These are phyloP conservation scores for Blastobotrys muscicola DNA, from an alignment of 805 yeast species.

Conservation along the genomic window DNA sequence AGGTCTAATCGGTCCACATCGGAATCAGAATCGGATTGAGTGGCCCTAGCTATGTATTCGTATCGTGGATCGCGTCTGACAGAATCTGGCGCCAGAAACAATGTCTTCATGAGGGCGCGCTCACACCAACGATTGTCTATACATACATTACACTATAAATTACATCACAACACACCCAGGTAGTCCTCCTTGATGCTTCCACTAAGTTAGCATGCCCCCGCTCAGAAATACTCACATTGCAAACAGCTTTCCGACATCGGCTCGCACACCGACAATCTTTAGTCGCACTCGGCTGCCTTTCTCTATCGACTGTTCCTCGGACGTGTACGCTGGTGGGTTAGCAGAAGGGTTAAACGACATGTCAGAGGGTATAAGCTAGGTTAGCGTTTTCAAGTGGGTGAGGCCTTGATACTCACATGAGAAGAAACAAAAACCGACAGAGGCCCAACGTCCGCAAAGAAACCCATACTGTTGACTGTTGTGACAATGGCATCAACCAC, in stretches of 20 bases:
- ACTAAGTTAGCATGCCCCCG: constrained; percentile 15
- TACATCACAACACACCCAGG: constrained; percentile 61
- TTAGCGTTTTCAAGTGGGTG: not conserved
- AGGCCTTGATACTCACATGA: constrained; percentile 37
- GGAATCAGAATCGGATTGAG: no score
- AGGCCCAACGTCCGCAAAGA: constrained; percentile 97
- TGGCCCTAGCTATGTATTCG: no score
- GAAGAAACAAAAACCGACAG: constrained; percentile 89
- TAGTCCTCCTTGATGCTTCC: constrained; percentile 98
- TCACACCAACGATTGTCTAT: not conserved
- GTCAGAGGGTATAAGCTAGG: constrained; percentile 72
- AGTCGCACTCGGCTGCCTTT: constrained; percentile 90
- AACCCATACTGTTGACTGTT: constrained; percentile 89
- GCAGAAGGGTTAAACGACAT: constrained; percentile 91
- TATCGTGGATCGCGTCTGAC: no score
- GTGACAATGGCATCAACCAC: constrained; percentile 96
- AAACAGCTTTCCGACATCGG: constrained; percentile 93
- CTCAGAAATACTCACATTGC: constrained; percentile 46
- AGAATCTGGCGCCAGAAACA: not conserved
- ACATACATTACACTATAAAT: not conserved
- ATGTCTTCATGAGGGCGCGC: not conserved
- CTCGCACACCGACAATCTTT: constrained; percentile 93
- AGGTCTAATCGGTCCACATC: no score
- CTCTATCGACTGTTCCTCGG: constrained; percentile 89
- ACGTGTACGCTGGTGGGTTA: constrained; percentile 96